These are phyloP conservation scores for Suillus occidentalis DNA, from an alignment of 768 basidiomycete genomes.

Conservation along the genomic window DNA sequence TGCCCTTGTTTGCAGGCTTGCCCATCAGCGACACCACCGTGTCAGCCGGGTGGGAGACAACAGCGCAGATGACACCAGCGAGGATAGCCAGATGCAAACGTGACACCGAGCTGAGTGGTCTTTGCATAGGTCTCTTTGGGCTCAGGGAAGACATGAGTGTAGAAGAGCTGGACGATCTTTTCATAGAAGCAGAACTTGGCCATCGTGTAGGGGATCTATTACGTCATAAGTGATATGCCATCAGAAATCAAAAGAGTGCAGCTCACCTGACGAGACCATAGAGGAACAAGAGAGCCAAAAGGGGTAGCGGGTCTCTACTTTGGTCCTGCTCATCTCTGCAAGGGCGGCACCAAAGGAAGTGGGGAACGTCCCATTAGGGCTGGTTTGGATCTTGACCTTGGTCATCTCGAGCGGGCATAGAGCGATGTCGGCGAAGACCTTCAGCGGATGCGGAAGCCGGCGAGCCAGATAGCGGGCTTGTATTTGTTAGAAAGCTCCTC, in stretches of 20 bases:
- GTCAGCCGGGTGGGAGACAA: constrained; percentile 96
- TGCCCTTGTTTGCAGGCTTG: constrained; percentile 84
- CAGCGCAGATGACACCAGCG: constrained; percentile 92
- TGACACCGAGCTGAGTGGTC: constrained; percentile 84
- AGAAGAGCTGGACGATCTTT: constrained; percentile 83
- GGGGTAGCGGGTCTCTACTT: constrained; percentile 75
- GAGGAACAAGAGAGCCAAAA: constrained; percentile 84
- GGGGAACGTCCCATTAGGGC: constrained; percentile 74
- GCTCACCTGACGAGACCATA: constrained; percentile 84
- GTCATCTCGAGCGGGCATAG: constrained; percentile 95
- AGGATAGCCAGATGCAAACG: constrained; percentile 90
- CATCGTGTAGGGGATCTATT: constrained; percentile 95
- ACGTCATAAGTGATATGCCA: background rate
- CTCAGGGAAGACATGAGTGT: constrained; percentile 80
- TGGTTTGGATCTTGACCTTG: constrained; percentile 90
- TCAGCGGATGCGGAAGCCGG: constrained; percentile 93
- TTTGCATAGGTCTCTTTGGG: constrained; percentile 80
- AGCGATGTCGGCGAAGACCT: constrained; percentile 94
- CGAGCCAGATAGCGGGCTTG: constrained; percentile 91
- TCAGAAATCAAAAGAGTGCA: background rate
- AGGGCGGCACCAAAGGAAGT: constrained; percentile 70
- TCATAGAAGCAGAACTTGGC: constrained; percentile 98
- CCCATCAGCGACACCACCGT: constrained; percentile 92
- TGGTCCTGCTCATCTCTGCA: constrained; percentile 65
- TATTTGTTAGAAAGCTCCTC: constrained; percentile 77